phyloP scores from a whole-genome alignment of 805 yeast genomes.

The Candida peoriensis region DNA sequence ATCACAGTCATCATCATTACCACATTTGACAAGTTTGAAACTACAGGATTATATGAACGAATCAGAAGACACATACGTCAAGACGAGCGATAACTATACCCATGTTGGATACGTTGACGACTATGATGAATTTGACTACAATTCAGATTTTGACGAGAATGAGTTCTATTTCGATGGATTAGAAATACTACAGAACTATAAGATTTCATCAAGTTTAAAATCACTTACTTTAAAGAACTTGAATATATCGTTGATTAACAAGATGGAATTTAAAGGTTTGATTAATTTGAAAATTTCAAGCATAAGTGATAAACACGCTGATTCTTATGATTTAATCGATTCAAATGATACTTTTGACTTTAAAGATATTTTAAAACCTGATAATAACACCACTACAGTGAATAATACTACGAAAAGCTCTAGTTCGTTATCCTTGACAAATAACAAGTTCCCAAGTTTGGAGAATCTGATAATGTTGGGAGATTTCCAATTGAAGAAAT shows the following conservation, averaged over 20 bases:
- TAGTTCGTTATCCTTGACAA: conserved; percentile 1
- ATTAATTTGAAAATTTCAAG: conserved; percentile 16
- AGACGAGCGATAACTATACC: conserved; percentile 17
- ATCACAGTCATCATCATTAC: conserved; percentile 11
- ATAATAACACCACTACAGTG: background rate
- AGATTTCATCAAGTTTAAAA: conserved; percentile 8
- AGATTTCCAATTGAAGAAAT: conserved; percentile 7
- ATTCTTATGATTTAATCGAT: conserved; percentile 18
- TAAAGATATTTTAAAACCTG: background rate
- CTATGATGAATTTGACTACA: conserved; percentile 27
- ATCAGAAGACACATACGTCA: conserved; percentile 20
- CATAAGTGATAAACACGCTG: conserved; percentile 19
- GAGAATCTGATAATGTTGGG: conserved; percentile 11
- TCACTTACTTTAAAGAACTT: conserved; percentile 18
- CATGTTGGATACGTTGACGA: conserved; percentile 18
- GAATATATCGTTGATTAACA: conserved; percentile 17
- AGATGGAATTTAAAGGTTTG: conserved; percentile 12
- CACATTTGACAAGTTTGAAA: conserved; percentile 13
- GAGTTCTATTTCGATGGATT: conserved; percentile 32
- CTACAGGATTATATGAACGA: conserved; percentile 24
- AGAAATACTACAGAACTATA: conserved; percentile 19
- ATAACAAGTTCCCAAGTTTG: conserved; percentile 6
- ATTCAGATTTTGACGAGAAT: conserved; percentile 30
- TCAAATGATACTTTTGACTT: conserved; percentile 2
- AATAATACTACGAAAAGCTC: conserved; percentile 5